Base-by-base conservation (phyloP, 140 eudicot species). In the Ambrosia hybrid region DNA sequence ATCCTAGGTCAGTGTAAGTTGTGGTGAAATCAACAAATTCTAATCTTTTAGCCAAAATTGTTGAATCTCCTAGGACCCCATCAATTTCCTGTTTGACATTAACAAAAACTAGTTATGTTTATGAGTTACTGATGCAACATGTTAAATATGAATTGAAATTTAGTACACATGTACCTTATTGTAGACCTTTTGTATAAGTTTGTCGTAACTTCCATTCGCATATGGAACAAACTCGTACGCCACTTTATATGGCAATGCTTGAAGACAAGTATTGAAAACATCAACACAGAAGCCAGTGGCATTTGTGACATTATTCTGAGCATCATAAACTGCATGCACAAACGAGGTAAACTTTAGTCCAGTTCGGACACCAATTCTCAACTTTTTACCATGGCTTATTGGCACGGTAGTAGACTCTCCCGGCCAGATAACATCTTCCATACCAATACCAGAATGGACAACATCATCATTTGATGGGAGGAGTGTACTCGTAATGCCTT, bases 11-110 rank as follows among this genome's bases (percentile, higher is more conserved):
- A 0, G 87, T 68, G 76, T 59, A 82, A 11, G 90, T 75, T n/a
- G 64, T 39, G 12, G 85, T 82, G 78, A 85, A 85, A 46, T 85
- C 87, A 13, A 82, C 90, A 14, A 9, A 74, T 26, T 16, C 14
- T 0, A 83, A 75, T 80, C 90, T 69, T 73, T 79, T 82, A 64
- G 83, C 75, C 14, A 74, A 33, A 56, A 85, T 85, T 14, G 87
- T 79, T 34, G 79, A 41, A 57, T 85, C 90, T 0, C 87, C 90
- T 6, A 85, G 76, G 7, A 67, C 76, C 53, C 66, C 90, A 53
- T 82, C 90, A 65, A 56, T 73, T 9, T 70, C 80, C 89, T 84
- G 78, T 59, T 9, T 13, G 58, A 3, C 53, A 64, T 64, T 14
- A 13, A 81, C 82, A 78, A 68, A 21, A 38, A 36, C 12, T 57